These are phyloP conservation scores for Fusarium sp. DNA, from an alignment of 2,329 filamentous ascomycete species.

Conservation along the genomic window DNA sequence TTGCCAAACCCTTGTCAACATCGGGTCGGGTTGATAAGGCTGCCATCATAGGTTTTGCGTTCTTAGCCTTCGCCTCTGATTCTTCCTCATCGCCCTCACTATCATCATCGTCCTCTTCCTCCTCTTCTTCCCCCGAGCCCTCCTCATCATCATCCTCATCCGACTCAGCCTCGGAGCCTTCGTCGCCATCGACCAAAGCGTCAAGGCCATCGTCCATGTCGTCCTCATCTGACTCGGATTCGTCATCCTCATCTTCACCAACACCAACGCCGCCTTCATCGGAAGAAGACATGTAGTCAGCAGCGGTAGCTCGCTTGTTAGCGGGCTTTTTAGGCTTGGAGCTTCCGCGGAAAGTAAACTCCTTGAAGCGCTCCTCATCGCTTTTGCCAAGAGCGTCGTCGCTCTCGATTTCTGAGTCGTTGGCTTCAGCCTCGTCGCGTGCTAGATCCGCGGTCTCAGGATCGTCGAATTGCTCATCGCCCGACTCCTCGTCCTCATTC, in stretches of 20 bases:
- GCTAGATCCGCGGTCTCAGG: constrained; percentile 65
- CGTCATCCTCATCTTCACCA: constrained; percentile 49
- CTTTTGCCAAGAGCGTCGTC: constrained; percentile 81
- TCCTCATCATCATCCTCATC: constrained; percentile 50
- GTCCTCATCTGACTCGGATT: constrained; percentile 48
- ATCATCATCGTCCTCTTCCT: constrained; percentile 50
- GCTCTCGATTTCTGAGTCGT: constrained; percentile 70
- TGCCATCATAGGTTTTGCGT: constrained; percentile 48
- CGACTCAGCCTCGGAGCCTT: constrained; percentile 46
- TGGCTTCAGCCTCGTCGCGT: constrained; percentile 57
- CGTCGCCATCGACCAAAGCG: constrained; percentile 45
- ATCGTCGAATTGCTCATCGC: constrained; percentile 64
- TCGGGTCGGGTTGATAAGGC: constrained; percentile 59
- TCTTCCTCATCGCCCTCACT: constrained; percentile 49
- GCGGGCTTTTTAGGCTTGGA: constrained; percentile 56
- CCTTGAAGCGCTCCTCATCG: constrained; percentile 83
- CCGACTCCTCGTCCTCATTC: constrained; percentile 55
- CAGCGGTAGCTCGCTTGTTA: constrained; percentile 58
- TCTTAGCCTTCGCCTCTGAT: constrained; percentile 37
- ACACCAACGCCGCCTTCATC: constrained; percentile 49
- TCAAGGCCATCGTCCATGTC: constrained; percentile 52
- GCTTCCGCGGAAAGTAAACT: constrained; percentile 72
- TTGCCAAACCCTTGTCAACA: constrained; percentile 83
- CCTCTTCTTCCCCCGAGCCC: constrained; percentile 49
- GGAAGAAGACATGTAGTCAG: constrained; percentile 65